Base-by-base conservation (phyloP, 176 grass and related monocot genomes). In the Musa itinerans region DNA sequence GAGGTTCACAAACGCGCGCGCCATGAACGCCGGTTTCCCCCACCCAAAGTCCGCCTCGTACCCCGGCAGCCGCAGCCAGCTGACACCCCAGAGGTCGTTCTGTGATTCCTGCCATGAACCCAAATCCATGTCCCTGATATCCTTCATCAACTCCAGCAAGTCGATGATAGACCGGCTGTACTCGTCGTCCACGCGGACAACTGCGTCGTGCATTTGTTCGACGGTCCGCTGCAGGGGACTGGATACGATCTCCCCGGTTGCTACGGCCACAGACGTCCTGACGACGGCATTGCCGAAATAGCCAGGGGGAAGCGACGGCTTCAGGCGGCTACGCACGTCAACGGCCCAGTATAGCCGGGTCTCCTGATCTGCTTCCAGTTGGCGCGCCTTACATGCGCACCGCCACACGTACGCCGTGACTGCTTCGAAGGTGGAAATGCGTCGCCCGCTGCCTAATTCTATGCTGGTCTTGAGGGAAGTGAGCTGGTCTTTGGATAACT, bases 21-120 rank as follows among this genome's bases (percentile, higher is more conserved):
- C 78, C 51, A 90, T 76, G 51, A 81, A 1, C 78, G 43, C 82
- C 23, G 74, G 88, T 65, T 81, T 78, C 11, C 88, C 88, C 88
- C 88, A 90, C 53, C 88, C 88, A 58, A 86, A 86, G 63, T 89
- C 87, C 0, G 87, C 87, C 54, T 89, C 80, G 77, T 89, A 66
- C 54, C 71, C 53, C 58, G 87, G 81, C 84, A 90, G 81, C 75
- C 74, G 81, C 24, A 78, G 70, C 88, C 87, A 89, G 73, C 87
- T 90, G 68, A 84, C 80, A n/a, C 82, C 84, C 2, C 82, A 74
- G 24, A 24, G 0, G 24, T 24, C 24, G 2, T 34, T 22, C 6
- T 53, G 48, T 2, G 83, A 54, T 9, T 81, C 79, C 9, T 26
- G 64, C 64, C 54, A 57, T 17, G 64, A 7, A 9, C 81, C 15